These are phyloP conservation scores for Rhodomyrtus psidioides DNA, from an alignment of 441 rosid species.

Conservation along the genomic window DNA sequence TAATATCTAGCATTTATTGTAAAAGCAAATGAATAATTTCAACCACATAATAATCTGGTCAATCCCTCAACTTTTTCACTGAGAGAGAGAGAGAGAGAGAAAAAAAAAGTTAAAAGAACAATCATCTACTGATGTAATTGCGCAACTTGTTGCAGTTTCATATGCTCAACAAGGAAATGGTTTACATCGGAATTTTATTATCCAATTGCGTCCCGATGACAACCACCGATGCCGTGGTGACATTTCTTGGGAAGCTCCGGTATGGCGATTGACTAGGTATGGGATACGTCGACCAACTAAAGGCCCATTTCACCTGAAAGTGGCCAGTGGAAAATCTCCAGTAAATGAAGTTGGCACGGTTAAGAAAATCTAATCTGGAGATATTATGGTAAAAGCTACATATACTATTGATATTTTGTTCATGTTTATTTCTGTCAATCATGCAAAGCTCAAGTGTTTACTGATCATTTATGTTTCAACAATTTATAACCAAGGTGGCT, in stretches of 20 bases:
- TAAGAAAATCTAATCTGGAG: slow-evolving; percentile 12
- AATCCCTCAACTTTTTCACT: background rate
- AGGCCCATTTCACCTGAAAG: slow-evolving; percentile 30
- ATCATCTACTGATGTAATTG: background rate
- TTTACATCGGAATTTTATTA: slow-evolving; percentile 17
- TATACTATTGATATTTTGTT: background rate
- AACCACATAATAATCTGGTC: background rate
- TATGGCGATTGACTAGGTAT: slow-evolving; percentile 19
- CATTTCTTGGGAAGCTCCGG: background rate
- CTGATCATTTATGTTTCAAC: background rate
- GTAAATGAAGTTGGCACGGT: slow-evolving; percentile 32
- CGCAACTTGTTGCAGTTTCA: slow-evolving; percentile 14
- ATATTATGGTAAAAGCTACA: slow-evolving; percentile 20
- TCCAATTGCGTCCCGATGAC: background rate
- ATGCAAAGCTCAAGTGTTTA: background rate
- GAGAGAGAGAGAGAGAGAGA: background rate
- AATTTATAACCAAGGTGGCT: background rate
- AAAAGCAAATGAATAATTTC: background rate
- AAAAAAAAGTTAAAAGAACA: too few relatives aligned
- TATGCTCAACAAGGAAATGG: slow-evolving; percentile 23
- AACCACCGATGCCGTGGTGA: slow-evolving; percentile 1
- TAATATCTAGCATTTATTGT: too few relatives aligned
- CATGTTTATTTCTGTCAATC: background rate
- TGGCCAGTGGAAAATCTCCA: slow-evolving; percentile 17
- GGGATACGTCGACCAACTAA: slow-evolving; percentile 18